These are phyloP conservation scores for Isatis tinctoria DNA, from an alignment of 345 rosid species.

Conservation along the genomic window DNA sequence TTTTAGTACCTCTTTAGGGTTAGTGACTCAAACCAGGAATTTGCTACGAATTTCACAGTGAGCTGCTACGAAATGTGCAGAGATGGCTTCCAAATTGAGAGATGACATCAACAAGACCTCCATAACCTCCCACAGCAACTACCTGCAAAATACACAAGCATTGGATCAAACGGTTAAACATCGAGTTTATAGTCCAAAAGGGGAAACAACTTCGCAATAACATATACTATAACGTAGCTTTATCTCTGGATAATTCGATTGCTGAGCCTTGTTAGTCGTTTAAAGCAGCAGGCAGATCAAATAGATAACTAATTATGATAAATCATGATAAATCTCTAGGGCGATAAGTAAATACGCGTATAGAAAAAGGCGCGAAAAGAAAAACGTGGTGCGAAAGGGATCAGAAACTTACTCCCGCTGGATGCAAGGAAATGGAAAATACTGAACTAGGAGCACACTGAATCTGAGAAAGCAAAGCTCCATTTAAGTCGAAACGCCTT, in stretches of 20 bases:
- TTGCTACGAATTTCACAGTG: conserved; percentile 12
- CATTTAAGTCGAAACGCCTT: conserved; percentile 69
- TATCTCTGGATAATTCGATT: background rate
- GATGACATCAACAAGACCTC: conserved; percentile 83
- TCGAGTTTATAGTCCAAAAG: background rate
- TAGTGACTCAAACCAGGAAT: background rate
- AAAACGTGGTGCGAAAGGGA: background rate
- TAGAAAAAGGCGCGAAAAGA: background rate
- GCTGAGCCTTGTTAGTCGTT: background rate
- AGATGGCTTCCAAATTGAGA: conserved; percentile 94
- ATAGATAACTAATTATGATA: no score
- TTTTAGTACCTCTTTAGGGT: background rate
- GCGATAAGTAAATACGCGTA: background rate
- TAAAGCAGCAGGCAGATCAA: background rate
- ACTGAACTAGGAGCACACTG: conserved; percentile 83
- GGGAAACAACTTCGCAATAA: background rate
- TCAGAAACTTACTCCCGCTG: conserved; percentile 58
- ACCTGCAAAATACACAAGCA: conserved; percentile 42
- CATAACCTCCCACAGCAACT: conserved; percentile 82
- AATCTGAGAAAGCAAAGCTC: conserved; percentile 64
- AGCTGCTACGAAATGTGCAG: conserved; percentile 72
- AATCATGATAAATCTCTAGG: background rate
- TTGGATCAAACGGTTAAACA: background rate
- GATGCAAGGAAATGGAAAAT: conserved; percentile 73
- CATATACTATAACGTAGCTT: background rate